These are phyloP conservation scores for Sphagnum tenellum DNA, from an alignment of 225 moss, liverwort and hornwort species.

Conservation along the genomic window DNA sequence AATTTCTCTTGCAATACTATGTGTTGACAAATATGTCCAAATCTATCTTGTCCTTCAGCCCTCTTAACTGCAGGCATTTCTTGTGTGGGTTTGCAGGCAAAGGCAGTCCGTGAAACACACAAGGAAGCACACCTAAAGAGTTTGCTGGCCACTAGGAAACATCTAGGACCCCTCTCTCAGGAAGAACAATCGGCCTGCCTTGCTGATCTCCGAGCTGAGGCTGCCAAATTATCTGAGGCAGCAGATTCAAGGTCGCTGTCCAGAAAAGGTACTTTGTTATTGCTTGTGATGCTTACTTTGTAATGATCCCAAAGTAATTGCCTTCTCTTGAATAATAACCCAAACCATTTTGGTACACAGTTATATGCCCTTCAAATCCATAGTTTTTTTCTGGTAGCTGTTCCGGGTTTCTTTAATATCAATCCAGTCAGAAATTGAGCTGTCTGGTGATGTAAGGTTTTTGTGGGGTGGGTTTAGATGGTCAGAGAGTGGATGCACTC, in stretches of 20 bases:
- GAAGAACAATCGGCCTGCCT: conserved; percentile 31
- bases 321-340: background rate
- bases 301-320: background rate
- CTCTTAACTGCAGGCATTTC: background rate
- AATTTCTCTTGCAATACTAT: too few relatives aligned
- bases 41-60: background rate
- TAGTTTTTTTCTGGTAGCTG: background rate
- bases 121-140: conserved; percentile 17
- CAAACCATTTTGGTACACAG: background rate
- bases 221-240: conserved; percentile 24
- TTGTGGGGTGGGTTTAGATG: conserved; percentile 14
- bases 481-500: conserved; percentile 38
- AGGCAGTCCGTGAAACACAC: conserved; percentile 35
- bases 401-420: too few relatives aligned
- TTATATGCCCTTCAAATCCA: background rate
- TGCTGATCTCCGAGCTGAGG: conserved; percentile 31
- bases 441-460: conserved; percentile 9
- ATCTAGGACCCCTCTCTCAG: conserved; percentile 10
- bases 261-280: conserved; percentile 15
- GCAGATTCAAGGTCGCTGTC: conserved; percentile 15
- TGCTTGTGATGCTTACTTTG: background rate
- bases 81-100: conserved; percentile 19
- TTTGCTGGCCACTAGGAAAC: conserved; percentile 27
- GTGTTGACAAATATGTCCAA: too few relatives aligned
- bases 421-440: too few relatives aligned